Evolutionary conservation across 2,329 filamentous ascomycete genomes (phyloP), one percentile per base, ranked within the genome.

Genomic region (Herpotrichia juniperi): DNA sequence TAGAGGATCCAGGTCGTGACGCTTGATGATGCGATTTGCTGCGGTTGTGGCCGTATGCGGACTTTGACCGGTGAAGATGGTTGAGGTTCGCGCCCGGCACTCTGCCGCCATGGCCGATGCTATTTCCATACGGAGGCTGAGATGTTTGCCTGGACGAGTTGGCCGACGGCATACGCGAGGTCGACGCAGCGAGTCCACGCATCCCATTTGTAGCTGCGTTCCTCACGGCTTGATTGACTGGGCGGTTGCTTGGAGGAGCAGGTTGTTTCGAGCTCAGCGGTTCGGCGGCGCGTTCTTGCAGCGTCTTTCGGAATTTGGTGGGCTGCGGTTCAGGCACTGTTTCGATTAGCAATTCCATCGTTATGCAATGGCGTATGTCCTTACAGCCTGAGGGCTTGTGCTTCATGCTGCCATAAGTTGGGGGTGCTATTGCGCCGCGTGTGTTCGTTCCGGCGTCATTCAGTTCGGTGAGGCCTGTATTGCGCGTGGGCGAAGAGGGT

Each of bases 401-500:
- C 59, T 84, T 84, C 50, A 72, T 64, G 50, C 73, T 69, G 16
- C 74, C 69, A 19, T 76, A 74, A 10, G 78, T 77, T 14, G 79
- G 78, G 11, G 77, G 78, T 44, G 73, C 71, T 69, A 83, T 76
- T 54, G 71, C 74, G 30, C 67, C 70, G 46, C 83, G 80, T 59
- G 78, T 73, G 66, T 88, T 88, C 58, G 78, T 79, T 34, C 75
- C 76, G 11, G 81, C 76, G 4, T 78, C 73, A 25, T 76, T 80
- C 68, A 84, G 74, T 62, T 85, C 83, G 52, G 67, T 69, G 34
- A 85, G 75, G 40, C 71, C 66, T 19, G 25, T 47, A 10, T 28
- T 12, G 17, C 64, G 62, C 25, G 63, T 52, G 10, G 66, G 64
- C 32, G 67, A 64, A 1, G 63, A 53, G 24, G 68, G 51, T 34